A percentile compares a stretch with the other conserved stretches of the same genome.
Evolutionary conservation across 2,329 filamentous ascomycete species (phyloP).

Genomic region (Apiospora marii): DNA sequence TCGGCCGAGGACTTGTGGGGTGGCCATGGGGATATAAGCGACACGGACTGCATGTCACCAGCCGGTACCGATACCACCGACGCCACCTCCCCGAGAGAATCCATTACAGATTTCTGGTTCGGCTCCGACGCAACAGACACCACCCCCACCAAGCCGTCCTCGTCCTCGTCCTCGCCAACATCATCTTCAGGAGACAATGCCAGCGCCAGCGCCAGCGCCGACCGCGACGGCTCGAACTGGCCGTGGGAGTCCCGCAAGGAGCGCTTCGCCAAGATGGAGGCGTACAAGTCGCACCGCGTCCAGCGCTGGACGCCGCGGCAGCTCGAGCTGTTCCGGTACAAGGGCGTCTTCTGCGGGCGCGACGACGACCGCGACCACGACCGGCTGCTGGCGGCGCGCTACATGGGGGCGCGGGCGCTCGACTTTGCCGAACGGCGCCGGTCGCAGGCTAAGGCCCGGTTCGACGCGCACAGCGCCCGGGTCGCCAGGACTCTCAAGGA

Average conservation of each 20-base stretch:
- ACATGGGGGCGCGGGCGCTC: not conserved
- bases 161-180: not conserved
- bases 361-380: constrained; percentile 4
- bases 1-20: not conserved
- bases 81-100: not conserved
- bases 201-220: not conserved
- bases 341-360: not conserved
- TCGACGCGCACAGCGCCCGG: not conserved
- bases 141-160: too few species aligned
- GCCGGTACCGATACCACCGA: not conserved
- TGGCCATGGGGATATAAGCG: not conserved
- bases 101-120: not conserved
- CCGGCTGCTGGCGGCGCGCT: not conserved
- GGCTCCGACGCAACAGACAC: not conserved
- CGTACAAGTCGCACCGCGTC: not conserved
- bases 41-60: not conserved
- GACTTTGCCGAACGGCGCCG: not conserved
- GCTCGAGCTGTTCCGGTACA: constrained; percentile 2
- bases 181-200: not conserved
- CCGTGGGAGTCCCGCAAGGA: not conserved
- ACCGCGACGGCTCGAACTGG: not conserved
- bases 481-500: not conserved
- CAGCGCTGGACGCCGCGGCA: not conserved
- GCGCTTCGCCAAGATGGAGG: not conserved
- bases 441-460: not conserved